Evolutionary conservation across 495 filamentous ascomycete genomes (phyloP), one percentile per base, ranked within the genome.

Genomic region (Letharia lupina): DNA sequence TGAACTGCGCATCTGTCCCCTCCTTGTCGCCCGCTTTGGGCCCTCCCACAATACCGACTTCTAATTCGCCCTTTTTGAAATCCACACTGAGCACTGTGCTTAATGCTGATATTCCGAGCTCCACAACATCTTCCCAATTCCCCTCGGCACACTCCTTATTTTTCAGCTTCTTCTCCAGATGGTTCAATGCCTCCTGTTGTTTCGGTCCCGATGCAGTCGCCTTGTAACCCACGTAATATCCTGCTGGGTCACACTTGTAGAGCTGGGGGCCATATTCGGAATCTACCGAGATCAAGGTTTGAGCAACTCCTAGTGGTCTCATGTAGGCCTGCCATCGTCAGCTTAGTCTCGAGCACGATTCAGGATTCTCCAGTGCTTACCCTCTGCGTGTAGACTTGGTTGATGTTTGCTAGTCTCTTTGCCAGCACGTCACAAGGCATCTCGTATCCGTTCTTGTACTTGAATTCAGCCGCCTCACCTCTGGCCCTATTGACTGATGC

Each of bases 161-260:
- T 86, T 98, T 98, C 79, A 98, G 86, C 84, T 96, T 97, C 89
- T 97, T 97, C 85, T 98, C 94, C 62, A 98, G 82, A 73, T 92
- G 88, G 75, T 98, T 98, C 74, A 96, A 85, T 69, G 94, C 94
- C 82, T 98, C 94, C 76, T 98, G 94, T 74, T 96, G 91, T 80
- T 98, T 98, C 60, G 94, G 94, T 8, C 94, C 94, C 3, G 94
- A 92, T 57, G 94, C 91, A 13, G 94, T 97, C 62, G 91, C 94
- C 82, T 98, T 98, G 86, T 96, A 98, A 60, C 94, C 94, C 62
- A 91, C 89, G 74, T 93, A 98, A 81, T 98, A 98, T 28, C 94
- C 94, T 61, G 94, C 94, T 37, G 94, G 94, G 75, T 98, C 94
- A 75, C 91, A 96, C 79, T 98, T 98, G 87, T 91, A 98, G 66